A percentile compares a stretch with the other conserved stretches of the same genome.
Evolutionary conservation across 2,329 filamentous ascomycete genomes (phyloP).

Genomic region (Pseudocercospora macadamiae): DNA sequence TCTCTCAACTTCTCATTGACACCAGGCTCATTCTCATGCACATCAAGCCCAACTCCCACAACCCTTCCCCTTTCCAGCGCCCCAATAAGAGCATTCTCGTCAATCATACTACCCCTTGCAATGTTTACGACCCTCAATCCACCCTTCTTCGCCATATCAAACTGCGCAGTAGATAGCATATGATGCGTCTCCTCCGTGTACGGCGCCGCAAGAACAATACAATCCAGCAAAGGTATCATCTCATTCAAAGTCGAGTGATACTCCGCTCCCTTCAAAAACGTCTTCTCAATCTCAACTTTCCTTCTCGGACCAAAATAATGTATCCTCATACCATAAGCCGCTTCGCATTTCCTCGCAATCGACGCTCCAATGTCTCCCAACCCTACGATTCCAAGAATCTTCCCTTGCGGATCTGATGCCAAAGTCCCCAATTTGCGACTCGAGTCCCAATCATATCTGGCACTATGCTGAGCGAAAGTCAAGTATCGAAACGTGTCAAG

Average conservation of each 20-base stretch:
- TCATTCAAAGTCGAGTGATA: constrained; percentile 50
- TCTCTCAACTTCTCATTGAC: constrained; percentile 48
- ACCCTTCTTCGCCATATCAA: constrained; percentile 42
- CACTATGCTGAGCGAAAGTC: constrained; percentile 50
- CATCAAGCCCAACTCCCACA: constrained; percentile 61
- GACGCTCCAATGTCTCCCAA: constrained; percentile 59
- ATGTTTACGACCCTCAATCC: constrained; percentile 66
- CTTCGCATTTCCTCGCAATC: constrained; percentile 61
- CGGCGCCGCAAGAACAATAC: constrained; percentile 64
- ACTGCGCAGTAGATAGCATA: constrained; percentile 7
- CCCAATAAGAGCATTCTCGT: constrained; percentile 63
- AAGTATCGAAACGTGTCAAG: constrained; percentile 70
- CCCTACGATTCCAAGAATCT: constrained; percentile 66
- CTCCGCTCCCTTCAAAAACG: neutral
- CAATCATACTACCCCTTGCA: constrained; percentile 64
- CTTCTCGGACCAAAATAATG: constrained; percentile 52
- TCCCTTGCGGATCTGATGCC: constrained; percentile 66
- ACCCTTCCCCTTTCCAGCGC: constrained; percentile 58
- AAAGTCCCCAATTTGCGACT: constrained; percentile 61
- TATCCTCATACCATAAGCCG: constrained; percentile 68
- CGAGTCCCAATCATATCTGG: constrained; percentile 55
- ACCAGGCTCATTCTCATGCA: constrained; percentile 62
- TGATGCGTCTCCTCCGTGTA: constrained; percentile 39
- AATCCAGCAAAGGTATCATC: constrained; percentile 58
- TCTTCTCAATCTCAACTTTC: constrained; percentile 48